Conservation (phyloP, 1,284 basidiomycete genomes). For the Cutaneotrichosporon dermatis region DNA sequence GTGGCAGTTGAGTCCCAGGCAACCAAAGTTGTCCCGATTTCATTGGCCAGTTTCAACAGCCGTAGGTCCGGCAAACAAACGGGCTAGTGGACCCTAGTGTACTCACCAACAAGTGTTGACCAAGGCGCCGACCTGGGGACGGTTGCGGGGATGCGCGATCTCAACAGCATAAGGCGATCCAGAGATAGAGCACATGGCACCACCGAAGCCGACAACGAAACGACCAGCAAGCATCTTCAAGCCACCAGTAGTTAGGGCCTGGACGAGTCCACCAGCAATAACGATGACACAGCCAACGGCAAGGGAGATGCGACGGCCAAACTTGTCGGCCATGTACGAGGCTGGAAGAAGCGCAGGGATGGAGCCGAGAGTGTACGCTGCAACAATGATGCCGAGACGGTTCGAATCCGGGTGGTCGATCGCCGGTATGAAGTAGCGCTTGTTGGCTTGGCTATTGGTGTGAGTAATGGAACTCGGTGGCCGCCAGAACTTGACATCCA, state of each 20-base stretch:
- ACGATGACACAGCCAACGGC: slow-evolving; percentile 13
- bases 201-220: slow-evolving; percentile 13
- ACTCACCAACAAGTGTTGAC: slow-evolving; percentile 12
- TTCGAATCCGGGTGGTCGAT: slow-evolving; percentile 12
- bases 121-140: slow-evolving; percentile 7
- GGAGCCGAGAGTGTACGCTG: slow-evolving; percentile 8
- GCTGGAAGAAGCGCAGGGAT: slow-evolving; percentile 8
- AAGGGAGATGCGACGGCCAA: slow-evolving; percentile 12
- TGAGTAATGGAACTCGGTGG: too few species aligned
- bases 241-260: slow-evolving; percentile 9
- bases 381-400: slow-evolving; percentile 15
- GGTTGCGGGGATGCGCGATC: slow-evolving; percentile 16
- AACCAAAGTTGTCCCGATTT: too few species aligned
- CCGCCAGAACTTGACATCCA: too few species aligned
- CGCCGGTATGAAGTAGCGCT: not conserved
- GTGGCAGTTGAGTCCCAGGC: too few species aligned
- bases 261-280: slow-evolving; percentile 8
- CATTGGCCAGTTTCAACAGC: too few species aligned
- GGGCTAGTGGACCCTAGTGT: not conserved
- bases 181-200: not conserved
- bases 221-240: slow-evolving; percentile 14
- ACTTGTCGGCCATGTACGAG: slow-evolving; percentile 9
- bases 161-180: slow-evolving; percentile 9
- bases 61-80: not conserved
- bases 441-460: slow-evolving; percentile 13